Conservation (phyloP, 768 basidiomycete genomes). For the Mycena galericulata region DNA sequence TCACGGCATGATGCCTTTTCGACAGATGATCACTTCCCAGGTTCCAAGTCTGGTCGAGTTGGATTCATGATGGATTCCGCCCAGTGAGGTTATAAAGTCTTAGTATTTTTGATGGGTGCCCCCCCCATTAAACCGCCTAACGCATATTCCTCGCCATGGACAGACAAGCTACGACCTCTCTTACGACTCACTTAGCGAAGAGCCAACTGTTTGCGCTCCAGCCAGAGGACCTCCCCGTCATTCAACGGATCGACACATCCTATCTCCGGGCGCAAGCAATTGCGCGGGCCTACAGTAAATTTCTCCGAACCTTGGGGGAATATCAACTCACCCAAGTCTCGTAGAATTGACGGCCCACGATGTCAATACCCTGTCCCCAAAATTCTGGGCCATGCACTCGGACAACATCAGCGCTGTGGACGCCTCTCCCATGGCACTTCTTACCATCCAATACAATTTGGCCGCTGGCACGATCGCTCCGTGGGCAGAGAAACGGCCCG, state of each 20-base stretch:
- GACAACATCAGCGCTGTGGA: slow-evolving; percentile 45
- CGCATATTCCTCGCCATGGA: background rate
- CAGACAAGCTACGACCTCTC: background rate
- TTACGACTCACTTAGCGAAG: background rate
- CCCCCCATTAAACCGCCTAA: too few species aligned
- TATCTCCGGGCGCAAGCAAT: slow-evolving; percentile 6
- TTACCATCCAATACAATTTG: slow-evolving; percentile 50
- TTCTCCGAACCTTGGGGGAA: background rate
- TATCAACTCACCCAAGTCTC: background rate
- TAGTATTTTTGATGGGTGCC: too few species aligned
- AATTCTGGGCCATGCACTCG: slow-evolving; percentile 49
- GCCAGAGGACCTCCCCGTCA: background rate
- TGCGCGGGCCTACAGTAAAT: slow-evolving; percentile 5
- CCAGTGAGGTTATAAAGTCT: too few species aligned
- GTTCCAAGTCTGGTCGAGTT: too few species aligned
- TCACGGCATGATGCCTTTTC: too few species aligned
- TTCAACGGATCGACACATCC: background rate
- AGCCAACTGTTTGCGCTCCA: background rate
- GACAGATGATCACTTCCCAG: background rate
- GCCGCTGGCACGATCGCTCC: slow-evolving; percentile 45
- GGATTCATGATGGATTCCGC: too few species aligned
- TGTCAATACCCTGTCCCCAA: slow-evolving; percentile 40
- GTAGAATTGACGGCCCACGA: slow-evolving; percentile 46
- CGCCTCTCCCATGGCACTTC: slow-evolving; percentile 42
- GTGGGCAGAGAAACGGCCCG: slow-evolving; percentile 30